Conservation (phyloP, 2,329 filamentous ascomycete genomes). For the Phoma sp. region DNA sequence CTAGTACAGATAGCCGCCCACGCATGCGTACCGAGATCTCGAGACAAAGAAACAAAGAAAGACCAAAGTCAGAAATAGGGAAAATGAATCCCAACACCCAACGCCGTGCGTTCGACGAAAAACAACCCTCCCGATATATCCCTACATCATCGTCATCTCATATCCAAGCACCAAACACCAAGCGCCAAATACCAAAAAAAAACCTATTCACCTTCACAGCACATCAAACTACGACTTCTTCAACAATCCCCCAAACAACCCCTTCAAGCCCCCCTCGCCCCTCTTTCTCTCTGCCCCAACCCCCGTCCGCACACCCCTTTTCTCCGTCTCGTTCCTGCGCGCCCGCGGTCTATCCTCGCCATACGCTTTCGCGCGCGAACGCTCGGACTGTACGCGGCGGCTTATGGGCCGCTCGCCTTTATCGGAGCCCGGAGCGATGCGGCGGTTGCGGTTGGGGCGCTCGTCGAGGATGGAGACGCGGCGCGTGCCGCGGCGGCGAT, state of each 20-base stretch:
- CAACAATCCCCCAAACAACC: conserved; percentile 42
- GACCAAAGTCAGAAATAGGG: neutral
- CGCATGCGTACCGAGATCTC: too few relatives aligned
- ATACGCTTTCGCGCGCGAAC: conserved; percentile 29
- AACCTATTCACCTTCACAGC: too few relatives aligned
- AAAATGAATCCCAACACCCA: neutral
- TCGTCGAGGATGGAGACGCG: conserved; percentile 40
- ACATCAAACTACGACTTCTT: conserved; percentile 21
- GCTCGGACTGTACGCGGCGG: conserved; percentile 38
- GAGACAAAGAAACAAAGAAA: neutral
- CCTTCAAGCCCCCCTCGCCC: conserved; percentile 37
- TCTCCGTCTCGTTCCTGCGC: conserved; percentile 36
- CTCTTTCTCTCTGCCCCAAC: conserved; percentile 41
- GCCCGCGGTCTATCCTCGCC: conserved; percentile 34
- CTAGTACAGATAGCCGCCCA: conserved; percentile 5
- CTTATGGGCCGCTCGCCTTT: conserved; percentile 41
- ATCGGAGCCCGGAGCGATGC: conserved; percentile 33
- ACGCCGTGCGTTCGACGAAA: conserved; percentile 5
- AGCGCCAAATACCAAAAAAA: conserved; percentile 1
- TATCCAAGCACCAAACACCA: neutral
- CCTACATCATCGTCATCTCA: neutral
- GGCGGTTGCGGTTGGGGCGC: conserved; percentile 35
- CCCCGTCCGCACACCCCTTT: conserved; percentile 19
- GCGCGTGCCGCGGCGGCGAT: conserved; percentile 7
- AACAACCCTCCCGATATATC: neutral